A percentile compares a stretch with the other conserved stretches of the same genome.
These are phyloP conservation scores for Talaromyces sp. DNA, from an alignment of 2,329 filamentous ascomycete genomes.

Conservation along the genomic window DNA sequence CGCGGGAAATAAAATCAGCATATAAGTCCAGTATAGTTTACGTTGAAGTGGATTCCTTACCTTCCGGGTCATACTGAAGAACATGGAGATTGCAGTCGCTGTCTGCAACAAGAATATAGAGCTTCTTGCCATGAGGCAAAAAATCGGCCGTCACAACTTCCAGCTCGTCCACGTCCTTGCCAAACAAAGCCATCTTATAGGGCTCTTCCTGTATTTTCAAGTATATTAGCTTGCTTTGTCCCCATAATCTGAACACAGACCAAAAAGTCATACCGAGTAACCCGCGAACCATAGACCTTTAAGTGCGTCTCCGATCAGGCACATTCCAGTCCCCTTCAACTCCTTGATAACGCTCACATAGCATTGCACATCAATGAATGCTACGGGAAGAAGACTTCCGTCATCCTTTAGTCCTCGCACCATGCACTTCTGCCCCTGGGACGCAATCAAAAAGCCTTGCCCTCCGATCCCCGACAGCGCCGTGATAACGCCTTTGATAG, in stretches of 20 bases:
- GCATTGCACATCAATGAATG: conserved; percentile 96
- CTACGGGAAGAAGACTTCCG: conserved; percentile 83
- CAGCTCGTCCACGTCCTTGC: conserved; percentile 73
- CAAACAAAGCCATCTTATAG: conserved; percentile 89
- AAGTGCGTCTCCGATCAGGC: conserved; percentile 80
- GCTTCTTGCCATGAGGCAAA: conserved; percentile 73
- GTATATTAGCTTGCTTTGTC: neutral
- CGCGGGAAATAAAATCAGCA: neutral
- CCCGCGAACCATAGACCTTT: conserved; percentile 96
- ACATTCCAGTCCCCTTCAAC: conserved; percentile 76
- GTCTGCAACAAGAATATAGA: conserved; percentile 79
- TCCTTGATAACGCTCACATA: conserved; percentile 84
- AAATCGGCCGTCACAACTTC: conserved; percentile 82
- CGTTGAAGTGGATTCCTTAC: conserved; percentile 46
- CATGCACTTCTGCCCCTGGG: conserved; percentile 96
- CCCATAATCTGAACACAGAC: neutral
- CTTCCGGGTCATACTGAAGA: conserved; percentile 89
- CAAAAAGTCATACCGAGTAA: conserved; percentile 58
- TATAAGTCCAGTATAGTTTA: neutral
- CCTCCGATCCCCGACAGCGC: conserved; percentile 78
- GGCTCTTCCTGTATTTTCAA: conserved; percentile 65
- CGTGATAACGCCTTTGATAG: conserved; percentile 88
- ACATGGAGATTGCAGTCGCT: conserved; percentile 82
- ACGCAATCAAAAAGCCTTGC: conserved; percentile 81
- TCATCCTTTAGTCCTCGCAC: conserved; percentile 94